These are phyloP conservation scores for Ilex paraguariensis DNA, from an alignment of 305 asterid genomes.

Conservation along the genomic window DNA sequence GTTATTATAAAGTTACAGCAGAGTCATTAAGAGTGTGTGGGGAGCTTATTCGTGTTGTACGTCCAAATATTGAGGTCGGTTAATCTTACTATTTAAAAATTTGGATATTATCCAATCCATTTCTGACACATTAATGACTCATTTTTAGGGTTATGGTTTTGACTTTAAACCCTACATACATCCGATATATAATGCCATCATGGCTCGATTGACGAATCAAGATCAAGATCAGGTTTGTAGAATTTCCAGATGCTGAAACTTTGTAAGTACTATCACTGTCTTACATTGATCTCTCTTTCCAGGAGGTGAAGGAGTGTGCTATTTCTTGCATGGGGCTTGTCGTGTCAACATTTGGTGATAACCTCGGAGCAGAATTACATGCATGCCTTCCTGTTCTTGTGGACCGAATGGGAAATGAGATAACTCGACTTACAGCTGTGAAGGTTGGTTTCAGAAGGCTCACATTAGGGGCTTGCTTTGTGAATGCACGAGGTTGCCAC, in stretches of 20 bases:
- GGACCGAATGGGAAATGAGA: slow-evolving; percentile 99
- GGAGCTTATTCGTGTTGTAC: slow-evolving; percentile 91
- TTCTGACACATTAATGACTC: slow-evolving; percentile 22
- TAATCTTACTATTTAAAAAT: slow-evolving; percentile 14
- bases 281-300: slow-evolving; percentile 23
- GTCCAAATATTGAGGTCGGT: slow-evolving; percentile 77
- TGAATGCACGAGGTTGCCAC: too few relatives aligned
- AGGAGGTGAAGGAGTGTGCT: slow-evolving; percentile 99
- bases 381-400: slow-evolving; percentile 98
- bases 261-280: slow-evolving; percentile 18
- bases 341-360: slow-evolving; percentile 96
- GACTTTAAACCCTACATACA: slow-evolving; percentile 90
- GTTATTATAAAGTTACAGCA: slow-evolving; percentile 96
- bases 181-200: slow-evolving; percentile 86
- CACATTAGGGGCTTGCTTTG: too few relatives aligned
- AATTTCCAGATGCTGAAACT: slow-evolving; percentile 11
- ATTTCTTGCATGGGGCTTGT: slow-evolving; percentile 99
- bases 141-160: slow-evolving; percentile 57
- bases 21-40: slow-evolving; percentile 98
- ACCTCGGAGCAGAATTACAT: slow-evolving; percentile 67
- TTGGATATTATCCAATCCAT: slow-evolving; percentile 7
- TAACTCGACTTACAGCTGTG: slow-evolving; percentile 97
- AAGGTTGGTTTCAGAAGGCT: slow-evolving; percentile 49
- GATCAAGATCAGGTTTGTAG: slow-evolving; percentile 95
- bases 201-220: slow-evolving; percentile 98